Conservation (phyloP, 2,329 filamentous ascomycete genomes). For the Cordyceps cicadae region DNA sequence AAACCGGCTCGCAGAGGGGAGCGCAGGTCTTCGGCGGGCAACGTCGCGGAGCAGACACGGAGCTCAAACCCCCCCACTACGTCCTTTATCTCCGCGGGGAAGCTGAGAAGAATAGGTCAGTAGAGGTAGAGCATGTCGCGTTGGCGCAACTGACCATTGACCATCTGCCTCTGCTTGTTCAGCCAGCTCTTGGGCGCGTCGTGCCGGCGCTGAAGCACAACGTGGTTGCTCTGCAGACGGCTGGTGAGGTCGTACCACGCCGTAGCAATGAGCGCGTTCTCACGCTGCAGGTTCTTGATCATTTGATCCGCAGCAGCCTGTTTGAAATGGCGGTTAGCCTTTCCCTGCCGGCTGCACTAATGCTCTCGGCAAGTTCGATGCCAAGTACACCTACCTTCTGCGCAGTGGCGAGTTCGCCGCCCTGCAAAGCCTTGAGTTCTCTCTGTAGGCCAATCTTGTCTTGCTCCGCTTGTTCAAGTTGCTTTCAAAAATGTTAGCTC, state of each 20-base stretch:
- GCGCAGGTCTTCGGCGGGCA: not conserved
- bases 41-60: slow-evolving; percentile 9
- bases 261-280: slow-evolving; percentile 70
- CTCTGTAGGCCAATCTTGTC: slow-evolving; percentile 49
- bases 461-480: slow-evolving; percentile 50
- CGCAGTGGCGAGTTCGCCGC: slow-evolving; percentile 38
- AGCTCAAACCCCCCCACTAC: slow-evolving; percentile 26
- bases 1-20: not conserved
- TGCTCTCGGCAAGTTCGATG: not conserved
- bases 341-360: not conserved
- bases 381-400: slow-evolving; percentile 41
- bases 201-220: slow-evolving; percentile 65
- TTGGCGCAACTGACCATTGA: slow-evolving; percentile 47
- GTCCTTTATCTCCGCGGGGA: slow-evolving; percentile 37
- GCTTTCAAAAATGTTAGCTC: slow-evolving; percentile 28
- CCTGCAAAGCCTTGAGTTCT: slow-evolving; percentile 44
- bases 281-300: slow-evolving; percentile 64
- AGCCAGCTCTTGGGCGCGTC: slow-evolving; percentile 76
- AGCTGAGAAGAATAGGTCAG: slow-evolving; percentile 33
- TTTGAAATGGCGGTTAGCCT: not conserved
- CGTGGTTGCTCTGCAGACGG: slow-evolving; percentile 73
- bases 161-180: slow-evolving; percentile 69
- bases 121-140: slow-evolving; percentile 36
- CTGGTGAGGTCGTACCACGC: slow-evolving; percentile 79
- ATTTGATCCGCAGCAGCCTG: slow-evolving; percentile 45